Evolutionary conservation across 345 rosid species (phyloP), one percentile per base, ranked within the genome.

Genomic region (Litchi chinensis): DNA sequence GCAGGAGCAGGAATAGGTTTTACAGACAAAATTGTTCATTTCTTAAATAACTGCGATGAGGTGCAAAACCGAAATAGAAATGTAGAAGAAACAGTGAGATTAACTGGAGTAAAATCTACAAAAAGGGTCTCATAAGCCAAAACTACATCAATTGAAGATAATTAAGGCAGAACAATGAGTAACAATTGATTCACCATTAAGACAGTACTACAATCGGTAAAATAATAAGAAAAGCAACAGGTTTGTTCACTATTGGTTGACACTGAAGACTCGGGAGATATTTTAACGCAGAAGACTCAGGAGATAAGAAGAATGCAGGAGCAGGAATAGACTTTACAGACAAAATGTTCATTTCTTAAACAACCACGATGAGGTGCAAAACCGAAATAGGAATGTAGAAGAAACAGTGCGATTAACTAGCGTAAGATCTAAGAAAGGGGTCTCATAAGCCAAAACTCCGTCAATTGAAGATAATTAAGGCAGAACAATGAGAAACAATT

Each of bases 231-330:
- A 44, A 48, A 62, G 40, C 37, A 41, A 60, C 54, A 22, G 69
- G 19, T 66, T 21, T 43, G 43, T 76, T 44, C 80, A 95, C 93
- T 95, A 73, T 12, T 85, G 24, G 75, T 73, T 11, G 88, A 84
- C 22, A 89, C 50, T 52, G 89, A 74, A 78, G 89, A 18, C 80
- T 95, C 98, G 0, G 92, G 79, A 70, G 95, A 96, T 77, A 92
- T 84, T 79, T 86, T 93, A 44, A 32, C 3, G 4, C 37, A 1
- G 37, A 32, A 32, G 37, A 32, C 24, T 46, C n/a, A 8, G 0
- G 68, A 74, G 56, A 62, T 41, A 26, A 74, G 39, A 16, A 26
- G 5, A 63, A 62, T 19, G 57, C 39, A 28, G 18, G 41, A 26
- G 10, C 10, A 44, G n/a, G 57, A 13, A n/a, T 32, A 10, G 10